A percentile compares a stretch with the other conserved stretches of the same genome.
Conservation (phyloP, 139 green algal genomes). For the Diplosphaera chodatii region DNA sequence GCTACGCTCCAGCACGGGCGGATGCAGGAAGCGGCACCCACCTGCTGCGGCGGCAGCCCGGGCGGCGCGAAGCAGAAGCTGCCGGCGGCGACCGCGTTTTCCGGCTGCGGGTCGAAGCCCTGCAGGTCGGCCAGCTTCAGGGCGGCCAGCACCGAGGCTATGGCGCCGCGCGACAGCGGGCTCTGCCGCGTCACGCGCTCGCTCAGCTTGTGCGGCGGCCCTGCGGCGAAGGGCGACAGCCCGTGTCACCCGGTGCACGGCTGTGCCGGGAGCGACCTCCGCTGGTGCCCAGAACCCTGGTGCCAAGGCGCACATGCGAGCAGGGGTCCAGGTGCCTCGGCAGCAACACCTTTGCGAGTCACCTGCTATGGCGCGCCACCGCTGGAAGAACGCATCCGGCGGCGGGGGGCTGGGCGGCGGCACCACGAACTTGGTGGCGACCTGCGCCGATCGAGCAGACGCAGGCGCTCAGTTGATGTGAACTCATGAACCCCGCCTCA, state of each 20-base stretch:
- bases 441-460: too few species aligned
- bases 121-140: constrained; percentile 17
- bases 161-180: background rate
- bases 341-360: too few species aligned
- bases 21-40: too few species aligned
- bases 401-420: constrained; percentile 47
- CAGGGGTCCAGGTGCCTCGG: too few species aligned
- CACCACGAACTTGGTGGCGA: constrained; percentile 67
- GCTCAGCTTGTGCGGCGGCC: background rate
- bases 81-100: constrained; percentile 22
- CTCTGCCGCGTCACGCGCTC: background rate
- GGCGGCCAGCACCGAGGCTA: constrained; percentile 12
- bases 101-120: constrained; percentile 24
- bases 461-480: too few species aligned
- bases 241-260: too few species aligned
- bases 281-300: too few species aligned
- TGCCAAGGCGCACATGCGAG: too few species aligned
- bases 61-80: constrained; percentile 17
- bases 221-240: background rate
- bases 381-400: constrained; percentile 65
- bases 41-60: constrained; percentile 18
- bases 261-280: too few species aligned
- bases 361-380: constrained; percentile 60
- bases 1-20: too few species aligned
- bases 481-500: too few species aligned